A percentile compares a stretch with the other conserved stretches of the same genome.
These are phyloP conservation scores for Vitellaria paradoxa DNA, from an alignment of 179 eudicot species.

Conservation along the genomic window DNA sequence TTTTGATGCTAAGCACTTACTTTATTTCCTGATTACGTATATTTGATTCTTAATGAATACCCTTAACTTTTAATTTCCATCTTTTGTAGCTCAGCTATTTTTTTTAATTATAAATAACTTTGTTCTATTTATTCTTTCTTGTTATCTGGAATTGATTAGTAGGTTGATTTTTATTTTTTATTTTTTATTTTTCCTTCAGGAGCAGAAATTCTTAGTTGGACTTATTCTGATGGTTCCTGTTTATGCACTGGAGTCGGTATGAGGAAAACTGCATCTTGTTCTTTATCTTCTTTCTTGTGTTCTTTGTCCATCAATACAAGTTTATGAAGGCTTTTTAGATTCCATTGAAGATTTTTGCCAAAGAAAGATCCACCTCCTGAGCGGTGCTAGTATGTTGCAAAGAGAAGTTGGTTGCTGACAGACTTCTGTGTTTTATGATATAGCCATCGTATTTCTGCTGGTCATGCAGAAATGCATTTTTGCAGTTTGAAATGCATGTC, in stretches of 20 bases:
- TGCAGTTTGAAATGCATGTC: too few relatives aligned
- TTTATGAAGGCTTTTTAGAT: neutral
- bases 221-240: conserved; percentile 98
- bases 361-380: neutral
- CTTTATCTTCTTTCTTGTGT: neutral
- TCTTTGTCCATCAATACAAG: neutral
- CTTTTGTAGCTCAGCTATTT: neutral
- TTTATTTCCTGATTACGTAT: neutral
- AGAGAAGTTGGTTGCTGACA: neutral
- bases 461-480: neutral
- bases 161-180: neutral
- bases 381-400: neutral
- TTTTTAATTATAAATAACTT: neutral
- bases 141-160: conserved; percentile 15
- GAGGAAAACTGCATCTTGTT: conserved; percentile 10
- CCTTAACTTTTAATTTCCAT: neutral
- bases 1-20: conserved; percentile 6
- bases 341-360: neutral
- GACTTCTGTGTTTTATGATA: too few relatives aligned
- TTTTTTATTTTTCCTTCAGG: conserved; percentile 62
- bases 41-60: neutral
- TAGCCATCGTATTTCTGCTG: neutral
- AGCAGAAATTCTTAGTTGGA: conserved; percentile 91
- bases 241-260: conserved; percentile 92
- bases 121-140: neutral